Conservation (phyloP, 169 alveolate genomes). For the Eimeria acervulina region DNA sequence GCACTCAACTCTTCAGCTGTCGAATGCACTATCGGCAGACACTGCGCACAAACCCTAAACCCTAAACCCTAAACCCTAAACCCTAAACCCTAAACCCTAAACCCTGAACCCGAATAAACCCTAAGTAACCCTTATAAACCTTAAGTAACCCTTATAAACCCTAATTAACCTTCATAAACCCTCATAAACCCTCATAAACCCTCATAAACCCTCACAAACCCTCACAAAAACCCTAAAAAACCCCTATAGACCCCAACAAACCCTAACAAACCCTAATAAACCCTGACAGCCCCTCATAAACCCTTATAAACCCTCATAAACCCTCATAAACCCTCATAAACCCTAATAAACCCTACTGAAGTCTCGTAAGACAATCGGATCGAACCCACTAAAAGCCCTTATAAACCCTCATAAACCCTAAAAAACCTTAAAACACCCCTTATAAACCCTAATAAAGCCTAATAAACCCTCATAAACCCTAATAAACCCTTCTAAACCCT, state of each 20-base stretch:
- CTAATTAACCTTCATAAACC: neutral
- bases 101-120: neutral
- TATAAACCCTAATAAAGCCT: neutral
- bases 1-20: conserved; percentile 76
- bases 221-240: neutral
- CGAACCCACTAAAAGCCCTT: too few relatives aligned
- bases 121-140: too few relatives aligned
- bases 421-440: conserved; percentile 34
- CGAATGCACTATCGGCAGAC: conserved; percentile 77
- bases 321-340: conserved; percentile 34
- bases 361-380: too few relatives aligned
- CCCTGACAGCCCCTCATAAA: neutral
- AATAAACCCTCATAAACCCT: neutral
- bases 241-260: too few relatives aligned
- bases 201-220: conserved; percentile 8
- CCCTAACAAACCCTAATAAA: neutral
- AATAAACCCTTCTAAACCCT: neutral
- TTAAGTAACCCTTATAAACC: too few relatives aligned
- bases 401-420: conserved; percentile 33
- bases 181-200: neutral
- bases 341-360: too few relatives aligned
- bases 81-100: conserved; percentile 53
- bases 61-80: conserved; percentile 56
- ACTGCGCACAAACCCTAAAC: conserved; percentile 58
- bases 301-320: neutral